Conservation (phyloP, 257 asterid genomes). For the Fraxinus excelsior region DNA sequence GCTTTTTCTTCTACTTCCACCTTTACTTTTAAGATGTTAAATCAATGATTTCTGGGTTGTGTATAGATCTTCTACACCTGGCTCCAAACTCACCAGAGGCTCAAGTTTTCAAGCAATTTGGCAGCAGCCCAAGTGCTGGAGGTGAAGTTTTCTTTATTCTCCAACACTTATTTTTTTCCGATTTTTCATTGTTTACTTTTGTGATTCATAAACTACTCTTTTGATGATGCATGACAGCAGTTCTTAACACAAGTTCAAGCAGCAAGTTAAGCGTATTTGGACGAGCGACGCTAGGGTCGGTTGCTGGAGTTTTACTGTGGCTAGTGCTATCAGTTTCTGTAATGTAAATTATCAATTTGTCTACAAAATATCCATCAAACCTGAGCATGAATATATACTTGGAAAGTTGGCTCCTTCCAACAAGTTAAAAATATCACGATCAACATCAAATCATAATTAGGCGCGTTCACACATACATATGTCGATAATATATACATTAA, state of each 20-base stretch:
- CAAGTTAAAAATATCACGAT: neutral
- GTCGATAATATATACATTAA: no score
- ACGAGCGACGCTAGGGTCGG: constrained; percentile 7
- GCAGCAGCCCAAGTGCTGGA: constrained; percentile 16
- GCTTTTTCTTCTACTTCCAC: neutral
- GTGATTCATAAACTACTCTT: neutral
- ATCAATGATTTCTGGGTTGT: neutral
- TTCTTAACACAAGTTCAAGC: constrained; percentile 33
- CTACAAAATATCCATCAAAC: neutral
- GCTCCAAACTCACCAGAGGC: constrained; percentile 53
- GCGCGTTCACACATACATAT: no score
- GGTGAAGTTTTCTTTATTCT: constrained; percentile 16
- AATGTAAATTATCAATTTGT: neutral
- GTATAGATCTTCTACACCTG: constrained; percentile 45
- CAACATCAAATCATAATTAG: no score
- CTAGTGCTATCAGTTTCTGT: constrained; percentile 19
- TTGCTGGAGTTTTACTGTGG: constrained; percentile 23
- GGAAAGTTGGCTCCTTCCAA: neutral
- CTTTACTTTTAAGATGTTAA: neutral
- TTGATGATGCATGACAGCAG: constrained; percentile 2
- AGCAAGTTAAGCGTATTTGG: constrained; percentile 18
- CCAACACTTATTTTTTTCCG: no score
- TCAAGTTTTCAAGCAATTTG: constrained; percentile 42
- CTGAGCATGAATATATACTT: neutral
- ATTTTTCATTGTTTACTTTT: neutral